These are phyloP conservation scores for Acacia crassicarpa DNA, from an alignment of 306 rosid genomes.

Conservation along the genomic window DNA sequence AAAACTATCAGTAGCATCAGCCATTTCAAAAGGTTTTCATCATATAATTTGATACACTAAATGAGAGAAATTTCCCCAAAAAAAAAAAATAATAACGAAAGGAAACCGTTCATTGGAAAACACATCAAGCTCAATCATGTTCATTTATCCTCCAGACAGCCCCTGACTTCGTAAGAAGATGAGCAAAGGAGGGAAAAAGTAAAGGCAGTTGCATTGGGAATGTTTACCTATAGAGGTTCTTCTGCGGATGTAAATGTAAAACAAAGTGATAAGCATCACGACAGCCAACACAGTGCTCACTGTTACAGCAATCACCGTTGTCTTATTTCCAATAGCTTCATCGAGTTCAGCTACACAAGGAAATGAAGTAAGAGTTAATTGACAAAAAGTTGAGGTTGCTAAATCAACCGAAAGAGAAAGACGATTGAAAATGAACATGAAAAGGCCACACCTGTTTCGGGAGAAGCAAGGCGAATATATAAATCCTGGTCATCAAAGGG, in stretches of 20 bases:
- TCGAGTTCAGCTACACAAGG: neutral
- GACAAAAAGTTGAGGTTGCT: neutral
- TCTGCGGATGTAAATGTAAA: neutral
- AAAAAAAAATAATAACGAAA: too few relatives aligned
- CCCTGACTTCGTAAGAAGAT: too few relatives aligned
- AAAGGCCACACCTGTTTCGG: conserved; percentile 6
- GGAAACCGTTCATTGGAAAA: too few relatives aligned
- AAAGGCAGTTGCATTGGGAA: neutral
- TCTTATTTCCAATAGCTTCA: neutral
- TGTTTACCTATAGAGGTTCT: neutral
- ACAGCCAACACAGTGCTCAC: neutral
- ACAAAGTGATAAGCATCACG: neutral
- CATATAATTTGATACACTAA: neutral
- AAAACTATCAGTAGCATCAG: neutral
- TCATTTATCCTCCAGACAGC: too few relatives aligned
- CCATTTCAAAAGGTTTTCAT: neutral
- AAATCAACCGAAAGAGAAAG: neutral
- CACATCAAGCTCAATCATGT: too few relatives aligned
- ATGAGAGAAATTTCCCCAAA: too few relatives aligned
- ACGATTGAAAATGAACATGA: neutral
- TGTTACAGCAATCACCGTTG: neutral
- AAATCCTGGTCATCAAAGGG: conserved; percentile 8
- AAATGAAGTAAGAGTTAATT: neutral
- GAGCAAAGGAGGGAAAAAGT: too few relatives aligned
- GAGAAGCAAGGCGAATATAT: conserved; percentile 31